Base-by-base conservation (phyloP, 2,329 filamentous ascomycete species). In the Fragosphaeria purpurea region DNA sequence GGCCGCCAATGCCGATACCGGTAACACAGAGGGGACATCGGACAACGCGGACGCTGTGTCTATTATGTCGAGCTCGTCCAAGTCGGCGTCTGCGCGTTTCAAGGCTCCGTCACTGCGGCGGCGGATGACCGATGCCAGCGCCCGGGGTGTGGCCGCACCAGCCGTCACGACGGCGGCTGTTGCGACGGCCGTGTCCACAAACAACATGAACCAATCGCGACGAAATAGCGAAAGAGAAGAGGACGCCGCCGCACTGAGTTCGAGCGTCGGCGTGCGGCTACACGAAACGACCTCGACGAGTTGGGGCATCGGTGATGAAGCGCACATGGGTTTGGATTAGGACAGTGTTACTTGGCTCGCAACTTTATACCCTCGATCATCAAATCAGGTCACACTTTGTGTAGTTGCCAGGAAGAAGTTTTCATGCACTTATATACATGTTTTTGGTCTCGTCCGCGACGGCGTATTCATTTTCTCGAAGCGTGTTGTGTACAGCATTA, bases 261-360 rank as follows among this genome's bases (percentile, higher is more conserved):
- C 70, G 22, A 65, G 69, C 50, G 62, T 76, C 5, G 71, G 75
- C 50, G 61, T 78, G 48, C 69, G 76, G 63, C 66, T 78, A 59
- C 70, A 80, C 64, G 71, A 73, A 57, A 63, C 74, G 56, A 67
- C 72, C 56, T 70, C 67, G 61, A 79, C 76, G 58, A 82, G 70
- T 76, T 88, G 88, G 82, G 86, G 87, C 0, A 77, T 94, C 47
- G 85, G 86, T 1, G 88, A 95, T 62, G 88, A 94, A 61, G 80
- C 85, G 37, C 76, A 84, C 60, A 93, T 94, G 85, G 85, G 82
- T 38, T 69, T 95, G 58, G 88, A 90, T 65, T 90, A 47, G 45
- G 22, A 22, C 22, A 22, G 22, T 22, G 22, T 22, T 22, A 22
- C 22, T 22, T 22, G 22, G 22, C 22, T 22, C 22, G 22, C 22